These are phyloP conservation scores for Ogataea philodendri DNA, from an alignment of 805 yeast species.

Conservation along the genomic window DNA sequence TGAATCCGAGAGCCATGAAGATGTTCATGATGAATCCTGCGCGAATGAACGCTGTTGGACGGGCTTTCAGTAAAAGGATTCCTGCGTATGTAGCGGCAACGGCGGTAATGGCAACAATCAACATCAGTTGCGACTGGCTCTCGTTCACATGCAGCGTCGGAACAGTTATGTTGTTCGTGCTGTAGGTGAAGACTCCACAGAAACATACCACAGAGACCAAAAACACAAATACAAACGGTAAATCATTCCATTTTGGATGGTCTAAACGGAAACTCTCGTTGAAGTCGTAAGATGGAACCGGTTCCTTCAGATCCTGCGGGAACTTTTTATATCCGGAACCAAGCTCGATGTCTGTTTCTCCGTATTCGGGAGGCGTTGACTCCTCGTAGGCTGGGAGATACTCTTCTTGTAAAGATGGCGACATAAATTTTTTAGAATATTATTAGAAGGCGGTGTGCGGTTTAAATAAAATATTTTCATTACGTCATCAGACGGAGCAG, in stretches of 20 bases:
- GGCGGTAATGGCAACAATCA: background rate
- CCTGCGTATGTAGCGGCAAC: slow-evolving; percentile 1
- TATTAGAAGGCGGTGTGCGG: no score
- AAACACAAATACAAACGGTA: slow-evolving; percentile 59
- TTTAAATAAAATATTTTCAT: no score
- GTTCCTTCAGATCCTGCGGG: slow-evolving; percentile 18
- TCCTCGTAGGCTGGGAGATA: slow-evolving; percentile 4
- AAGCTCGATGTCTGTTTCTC: slow-evolving; percentile 6
- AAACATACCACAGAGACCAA: slow-evolving; percentile 17
- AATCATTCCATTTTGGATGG: slow-evolving; percentile 65
- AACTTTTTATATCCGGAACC: slow-evolving; percentile 4
- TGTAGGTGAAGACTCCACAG: slow-evolving; percentile 13
- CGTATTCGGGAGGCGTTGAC: slow-evolving; percentile 8
- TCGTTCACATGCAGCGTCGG: background rate
- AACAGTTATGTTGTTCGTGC: background rate
- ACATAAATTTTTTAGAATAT: no score
- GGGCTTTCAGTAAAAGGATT: slow-evolving; percentile 1
- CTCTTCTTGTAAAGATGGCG: background rate
- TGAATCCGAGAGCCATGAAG: slow-evolving; percentile 62
- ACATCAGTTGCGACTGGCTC: background rate
- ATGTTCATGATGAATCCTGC: slow-evolving; percentile 4
- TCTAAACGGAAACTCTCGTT: slow-evolving; percentile 68
- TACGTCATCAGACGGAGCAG: no score
- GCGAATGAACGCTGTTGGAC: slow-evolving; percentile 9
- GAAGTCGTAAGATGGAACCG: slow-evolving; percentile 40